A percentile compares a stretch with the other conserved stretches of the same genome.
These are phyloP conservation scores for Chlorella sp. DNA, from an alignment of 139 green algal species.

Conservation along the genomic window DNA sequence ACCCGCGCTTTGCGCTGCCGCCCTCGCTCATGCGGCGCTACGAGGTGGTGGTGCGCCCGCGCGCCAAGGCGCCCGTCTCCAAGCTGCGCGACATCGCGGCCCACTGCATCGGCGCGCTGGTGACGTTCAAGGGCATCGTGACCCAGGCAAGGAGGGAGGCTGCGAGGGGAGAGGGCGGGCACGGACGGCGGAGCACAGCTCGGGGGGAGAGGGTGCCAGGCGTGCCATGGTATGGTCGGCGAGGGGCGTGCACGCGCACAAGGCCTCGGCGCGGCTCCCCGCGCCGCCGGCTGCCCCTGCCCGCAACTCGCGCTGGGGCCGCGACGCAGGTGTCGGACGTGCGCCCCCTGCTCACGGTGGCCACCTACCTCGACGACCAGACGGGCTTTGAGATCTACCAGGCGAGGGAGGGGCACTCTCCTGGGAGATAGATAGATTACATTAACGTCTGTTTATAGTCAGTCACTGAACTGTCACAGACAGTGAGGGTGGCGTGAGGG, in stretches of 20 bases:
- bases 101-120: constrained; percentile 84
- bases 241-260: no score
- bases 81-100: constrained; percentile 76
- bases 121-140: constrained; percentile 90
- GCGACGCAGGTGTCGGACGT: constrained; percentile 94
- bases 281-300: neutral
- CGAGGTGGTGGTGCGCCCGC: constrained; percentile 79
- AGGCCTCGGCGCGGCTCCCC: no score
- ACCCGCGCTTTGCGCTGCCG: constrained; percentile 62
- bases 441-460: no score
- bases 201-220: no score
- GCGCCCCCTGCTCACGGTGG: constrained; percentile 88
- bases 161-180: neutral
- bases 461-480: neutral
- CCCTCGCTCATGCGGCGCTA: constrained; percentile 82
- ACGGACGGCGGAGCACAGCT: no score
- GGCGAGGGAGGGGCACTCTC: no score
- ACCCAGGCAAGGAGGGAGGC: no score
- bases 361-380: constrained; percentile 93
- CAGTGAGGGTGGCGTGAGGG: neutral
- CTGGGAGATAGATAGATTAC: no score
- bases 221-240: no score
- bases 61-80: constrained; percentile 41
- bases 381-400: constrained; percentile 95
- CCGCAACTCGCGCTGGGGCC: no score